phyloP scores from a whole-genome alignment of 169 alveolate species.

The Eimeria acervulina region DNA sequence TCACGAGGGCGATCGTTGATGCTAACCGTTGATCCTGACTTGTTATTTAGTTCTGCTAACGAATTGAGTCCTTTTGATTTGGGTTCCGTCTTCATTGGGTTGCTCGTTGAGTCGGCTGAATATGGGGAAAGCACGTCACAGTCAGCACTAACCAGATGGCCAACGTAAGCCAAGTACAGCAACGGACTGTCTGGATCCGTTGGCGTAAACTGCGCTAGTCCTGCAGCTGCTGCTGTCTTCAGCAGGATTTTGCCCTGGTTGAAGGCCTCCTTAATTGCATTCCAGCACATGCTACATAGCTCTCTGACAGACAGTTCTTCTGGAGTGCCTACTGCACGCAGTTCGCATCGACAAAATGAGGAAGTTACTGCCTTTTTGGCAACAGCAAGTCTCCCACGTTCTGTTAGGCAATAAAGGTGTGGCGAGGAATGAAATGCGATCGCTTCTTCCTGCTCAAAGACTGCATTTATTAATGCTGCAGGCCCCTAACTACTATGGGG shows the following conservation, averaged over 20 bases:
- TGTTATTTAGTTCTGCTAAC: neutral
- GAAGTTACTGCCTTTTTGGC: neutral
- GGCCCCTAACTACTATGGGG: neutral
- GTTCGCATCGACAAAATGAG: neutral
- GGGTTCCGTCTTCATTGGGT: neutral
- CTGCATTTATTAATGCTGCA: neutral
- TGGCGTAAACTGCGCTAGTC: constrained; percentile 36
- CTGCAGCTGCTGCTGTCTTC: constrained; percentile 25
- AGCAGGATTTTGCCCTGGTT: constrained; percentile 31
- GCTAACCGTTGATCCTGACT: constrained; percentile 39
- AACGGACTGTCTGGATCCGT: constrained; percentile 59
- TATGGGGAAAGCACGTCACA: neutral
- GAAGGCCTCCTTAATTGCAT: constrained; percentile 36
- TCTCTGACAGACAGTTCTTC: constrained; percentile 34
- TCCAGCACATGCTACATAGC: constrained; percentile 66
- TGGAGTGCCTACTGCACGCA: constrained; percentile 3
- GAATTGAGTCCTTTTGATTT: constrained; percentile 7
- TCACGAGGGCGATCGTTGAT: neutral
- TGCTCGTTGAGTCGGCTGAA: neutral
- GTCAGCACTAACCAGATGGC: constrained; percentile 52
- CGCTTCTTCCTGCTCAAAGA: neutral
- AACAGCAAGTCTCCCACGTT: neutral
- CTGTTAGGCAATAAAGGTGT: neutral
- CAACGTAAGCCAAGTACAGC: constrained; percentile 39
- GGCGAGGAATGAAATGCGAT: neutral